Conservation (phyloP, 805 yeast genomes). For the Yarrowia alimentaria region DNA sequence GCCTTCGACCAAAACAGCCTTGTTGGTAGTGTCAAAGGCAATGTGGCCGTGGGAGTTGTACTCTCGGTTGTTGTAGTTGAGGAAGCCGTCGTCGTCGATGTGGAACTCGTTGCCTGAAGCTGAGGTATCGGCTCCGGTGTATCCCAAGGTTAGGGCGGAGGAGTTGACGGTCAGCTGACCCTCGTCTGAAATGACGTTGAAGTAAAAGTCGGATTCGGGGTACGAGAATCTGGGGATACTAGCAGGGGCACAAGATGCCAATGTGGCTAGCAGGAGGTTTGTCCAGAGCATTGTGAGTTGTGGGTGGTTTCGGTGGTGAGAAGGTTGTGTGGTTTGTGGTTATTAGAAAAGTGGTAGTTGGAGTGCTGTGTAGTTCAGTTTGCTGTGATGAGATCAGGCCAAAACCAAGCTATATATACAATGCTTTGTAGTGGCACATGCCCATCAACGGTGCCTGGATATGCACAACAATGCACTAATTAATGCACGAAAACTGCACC, state of each 20-base stretch:
- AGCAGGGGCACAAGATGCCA: too few relatives aligned
- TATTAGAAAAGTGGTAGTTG: too few relatives aligned
- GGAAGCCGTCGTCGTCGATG: conserved; percentile 9
- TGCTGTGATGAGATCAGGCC: too few relatives aligned
- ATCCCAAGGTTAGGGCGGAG: background rate
- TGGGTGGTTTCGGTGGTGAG: too few relatives aligned
- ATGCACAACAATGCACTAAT: too few relatives aligned
- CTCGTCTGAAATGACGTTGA: conserved; percentile 4
- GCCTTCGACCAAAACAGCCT: conserved; percentile 1
- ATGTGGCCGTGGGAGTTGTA: conserved; percentile 2
- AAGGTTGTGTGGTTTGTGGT: too few relatives aligned
- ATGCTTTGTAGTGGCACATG: too few relatives aligned
- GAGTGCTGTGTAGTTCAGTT: too few relatives aligned
- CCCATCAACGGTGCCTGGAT: too few relatives aligned
- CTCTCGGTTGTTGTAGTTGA: conserved; percentile 11
- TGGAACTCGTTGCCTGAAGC: conserved; percentile 13
- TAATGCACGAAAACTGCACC: too few relatives aligned
- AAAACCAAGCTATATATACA: too few relatives aligned
- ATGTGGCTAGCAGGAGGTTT: background rate
- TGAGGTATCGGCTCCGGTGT: conserved; percentile 1
- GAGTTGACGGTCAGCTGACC: conserved; percentile 6
- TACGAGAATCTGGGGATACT: background rate
- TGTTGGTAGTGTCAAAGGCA: background rate
- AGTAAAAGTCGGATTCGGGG: conserved; percentile 6
- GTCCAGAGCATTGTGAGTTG: too few relatives aligned